Evolutionary conservation across 495 filamentous ascomycete genomes (phyloP).

Genomic region (Apodospora peruviana): DNA sequence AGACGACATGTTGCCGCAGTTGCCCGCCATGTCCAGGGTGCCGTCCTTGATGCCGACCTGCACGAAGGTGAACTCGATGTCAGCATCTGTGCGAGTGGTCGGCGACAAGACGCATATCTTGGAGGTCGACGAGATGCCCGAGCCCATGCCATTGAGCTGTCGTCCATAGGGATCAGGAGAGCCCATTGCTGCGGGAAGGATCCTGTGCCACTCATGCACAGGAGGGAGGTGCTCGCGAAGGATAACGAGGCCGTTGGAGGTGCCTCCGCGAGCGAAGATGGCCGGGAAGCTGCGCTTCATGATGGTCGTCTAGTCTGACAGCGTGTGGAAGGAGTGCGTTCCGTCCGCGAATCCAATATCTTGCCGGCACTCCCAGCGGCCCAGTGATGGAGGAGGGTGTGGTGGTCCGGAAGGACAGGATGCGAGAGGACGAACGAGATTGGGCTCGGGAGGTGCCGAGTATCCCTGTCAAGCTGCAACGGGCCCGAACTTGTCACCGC

Average conservation of each 20-base stretch:
- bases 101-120: slow-evolving; percentile 62
- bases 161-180: slow-evolving; percentile 63
- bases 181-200: slow-evolving; percentile 61
- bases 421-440: too few species aligned
- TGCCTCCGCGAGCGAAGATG: slow-evolving; percentile 68
- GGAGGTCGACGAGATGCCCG: slow-evolving; percentile 61
- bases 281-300: slow-evolving; percentile 42
- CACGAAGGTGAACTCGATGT: slow-evolving; percentile 70
- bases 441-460: too few species aligned
- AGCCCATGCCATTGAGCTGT: slow-evolving; percentile 69
- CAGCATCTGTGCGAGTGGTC: slow-evolving; percentile 43
- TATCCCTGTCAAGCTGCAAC: too few species aligned
- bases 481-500: too few species aligned
- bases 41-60: slow-evolving; percentile 57
- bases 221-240: slow-evolving; percentile 45
- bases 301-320: neutral
- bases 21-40: slow-evolving; percentile 58
- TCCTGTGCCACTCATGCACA: slow-evolving; percentile 42
- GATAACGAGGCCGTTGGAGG: slow-evolving; percentile 64
- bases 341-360: too few species aligned
- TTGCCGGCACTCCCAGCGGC: too few species aligned
- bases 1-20: slow-evolving; percentile 69
- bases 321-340: neutral
- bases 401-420: too few species aligned
- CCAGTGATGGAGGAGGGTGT: too few species aligned